Conservation (phyloP, 1,284 basidiomycete genomes). For the Ustilago esculenta region DNA sequence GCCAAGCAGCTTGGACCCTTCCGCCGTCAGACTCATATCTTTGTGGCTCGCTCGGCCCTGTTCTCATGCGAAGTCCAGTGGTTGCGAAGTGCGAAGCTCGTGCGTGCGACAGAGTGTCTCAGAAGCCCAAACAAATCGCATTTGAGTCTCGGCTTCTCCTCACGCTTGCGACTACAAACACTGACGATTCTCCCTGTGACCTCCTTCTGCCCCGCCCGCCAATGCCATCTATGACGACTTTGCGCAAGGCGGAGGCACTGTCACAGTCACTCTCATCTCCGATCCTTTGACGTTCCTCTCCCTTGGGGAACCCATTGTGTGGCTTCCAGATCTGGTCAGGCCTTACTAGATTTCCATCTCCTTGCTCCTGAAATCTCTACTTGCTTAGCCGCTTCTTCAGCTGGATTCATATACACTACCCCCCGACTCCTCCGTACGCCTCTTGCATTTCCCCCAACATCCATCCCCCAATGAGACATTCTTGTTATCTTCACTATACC, state of each 20-base stretch:
- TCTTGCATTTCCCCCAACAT: background rate
- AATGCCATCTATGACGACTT: too few species aligned
- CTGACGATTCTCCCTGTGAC: slow-evolving; percentile 3
- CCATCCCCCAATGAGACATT: too few species aligned
- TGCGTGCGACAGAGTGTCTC: slow-evolving; percentile 2
- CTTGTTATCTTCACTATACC: too few species aligned
- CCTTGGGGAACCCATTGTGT: too few species aligned
- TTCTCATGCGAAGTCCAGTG: too few species aligned
- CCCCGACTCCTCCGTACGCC: background rate
- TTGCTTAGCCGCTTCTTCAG: background rate
- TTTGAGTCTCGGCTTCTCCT: slow-evolving; percentile 2
- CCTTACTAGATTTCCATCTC: background rate
- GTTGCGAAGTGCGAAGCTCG: too few species aligned
- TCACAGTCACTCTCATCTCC: too few species aligned
- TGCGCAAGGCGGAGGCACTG: too few species aligned
- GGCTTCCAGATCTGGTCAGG: background rate
- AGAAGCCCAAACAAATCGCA: background rate
- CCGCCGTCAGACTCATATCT: background rate
- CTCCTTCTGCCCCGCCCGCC: background rate
- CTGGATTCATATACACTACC: slow-evolving; percentile 12
- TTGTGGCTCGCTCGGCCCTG: too few species aligned
- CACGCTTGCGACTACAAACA: slow-evolving; percentile 20
- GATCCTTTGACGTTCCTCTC: too few species aligned
- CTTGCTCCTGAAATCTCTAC: background rate
- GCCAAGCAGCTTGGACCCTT: slow-evolving; percentile 10